Conservation (phyloP, 495 filamentous ascomycete genomes). For the Acidiella bohemica region DNA sequence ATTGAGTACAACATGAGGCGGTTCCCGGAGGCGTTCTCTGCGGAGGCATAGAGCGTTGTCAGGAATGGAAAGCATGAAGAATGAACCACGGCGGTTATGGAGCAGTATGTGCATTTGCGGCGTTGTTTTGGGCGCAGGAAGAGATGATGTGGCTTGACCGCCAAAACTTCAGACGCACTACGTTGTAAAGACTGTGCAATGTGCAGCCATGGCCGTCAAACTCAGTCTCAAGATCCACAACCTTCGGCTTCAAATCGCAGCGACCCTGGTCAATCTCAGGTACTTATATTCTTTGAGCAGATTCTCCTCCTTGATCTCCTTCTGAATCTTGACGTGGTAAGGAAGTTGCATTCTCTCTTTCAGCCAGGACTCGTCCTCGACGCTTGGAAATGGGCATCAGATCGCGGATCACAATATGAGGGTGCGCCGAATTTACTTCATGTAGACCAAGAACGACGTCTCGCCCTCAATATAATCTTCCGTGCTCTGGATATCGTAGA, state of each 20-base stretch:
- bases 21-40: conserved; percentile 80
- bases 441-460: neutral
- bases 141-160: neutral
- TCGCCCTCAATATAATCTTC: neutral
- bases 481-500: neutral
- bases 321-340: neutral
- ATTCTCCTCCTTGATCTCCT: neutral
- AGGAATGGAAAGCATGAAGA: neutral
- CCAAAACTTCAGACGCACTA: neutral
- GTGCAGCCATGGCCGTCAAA: neutral
- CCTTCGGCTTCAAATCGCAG: neutral
- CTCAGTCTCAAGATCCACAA: neutral
- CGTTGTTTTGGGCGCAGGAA: neutral
- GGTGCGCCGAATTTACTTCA: neutral
- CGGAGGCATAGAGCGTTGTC: conserved; percentile 25
- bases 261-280: neutral
- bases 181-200: neutral
- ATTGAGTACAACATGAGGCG: conserved; percentile 75
- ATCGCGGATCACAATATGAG: neutral
- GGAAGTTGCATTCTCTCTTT: neutral
- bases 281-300: neutral
- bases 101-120: neutral
- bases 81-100: neutral
- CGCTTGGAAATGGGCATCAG: neutral
- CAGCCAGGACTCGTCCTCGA: neutral